phyloP scores from a whole-genome alignment of 2,329 filamentous ascomycete species.

The Penicillium sp. region DNA sequence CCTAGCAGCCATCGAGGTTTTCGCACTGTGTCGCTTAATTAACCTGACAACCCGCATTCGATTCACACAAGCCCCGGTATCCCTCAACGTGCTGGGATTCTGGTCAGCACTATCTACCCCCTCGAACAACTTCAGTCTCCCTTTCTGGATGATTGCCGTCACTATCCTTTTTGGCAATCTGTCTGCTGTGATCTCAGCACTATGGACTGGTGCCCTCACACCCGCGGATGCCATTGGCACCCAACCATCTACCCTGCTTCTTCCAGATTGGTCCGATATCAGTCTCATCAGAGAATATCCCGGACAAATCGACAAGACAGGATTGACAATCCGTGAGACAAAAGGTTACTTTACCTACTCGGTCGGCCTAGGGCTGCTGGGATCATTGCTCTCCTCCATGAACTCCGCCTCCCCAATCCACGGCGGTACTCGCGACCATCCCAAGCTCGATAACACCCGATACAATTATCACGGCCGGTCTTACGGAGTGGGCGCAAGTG shows the following conservation, averaged over 20 bases:
- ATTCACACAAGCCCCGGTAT: constrained; percentile 3
- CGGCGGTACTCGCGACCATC: constrained; percentile 1
- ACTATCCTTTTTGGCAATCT: neutral
- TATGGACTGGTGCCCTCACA: constrained; percentile 8
- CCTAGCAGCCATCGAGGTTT: constrained; percentile 3
- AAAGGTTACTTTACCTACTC: constrained; percentile 8
- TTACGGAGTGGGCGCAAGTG: constrained; percentile 4
- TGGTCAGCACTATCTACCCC: constrained; percentile 6
- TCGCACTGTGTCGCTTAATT: constrained; percentile 7
- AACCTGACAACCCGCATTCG: constrained; percentile 6
- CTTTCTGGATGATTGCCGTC: constrained; percentile 3
- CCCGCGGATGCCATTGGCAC: neutral
- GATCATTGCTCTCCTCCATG: neutral
- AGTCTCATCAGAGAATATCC: constrained; percentile 8
- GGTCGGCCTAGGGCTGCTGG: constrained; percentile 2
- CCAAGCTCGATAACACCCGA: constrained; percentile 7
- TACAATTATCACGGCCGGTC: constrained; percentile 9
- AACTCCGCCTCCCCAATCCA: constrained; percentile 4
- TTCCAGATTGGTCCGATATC: constrained; percentile 8
- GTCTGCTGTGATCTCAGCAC: constrained; percentile 1
- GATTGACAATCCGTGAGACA: constrained; percentile 1
- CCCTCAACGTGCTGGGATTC: constrained; percentile 5
- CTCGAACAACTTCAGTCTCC: neutral
- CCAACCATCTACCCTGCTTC: neutral
- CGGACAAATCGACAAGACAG: constrained; percentile 2